phyloP scores from a whole-genome alignment of 768 basidiomycete species.

The Harrya chromipes region DNA sequence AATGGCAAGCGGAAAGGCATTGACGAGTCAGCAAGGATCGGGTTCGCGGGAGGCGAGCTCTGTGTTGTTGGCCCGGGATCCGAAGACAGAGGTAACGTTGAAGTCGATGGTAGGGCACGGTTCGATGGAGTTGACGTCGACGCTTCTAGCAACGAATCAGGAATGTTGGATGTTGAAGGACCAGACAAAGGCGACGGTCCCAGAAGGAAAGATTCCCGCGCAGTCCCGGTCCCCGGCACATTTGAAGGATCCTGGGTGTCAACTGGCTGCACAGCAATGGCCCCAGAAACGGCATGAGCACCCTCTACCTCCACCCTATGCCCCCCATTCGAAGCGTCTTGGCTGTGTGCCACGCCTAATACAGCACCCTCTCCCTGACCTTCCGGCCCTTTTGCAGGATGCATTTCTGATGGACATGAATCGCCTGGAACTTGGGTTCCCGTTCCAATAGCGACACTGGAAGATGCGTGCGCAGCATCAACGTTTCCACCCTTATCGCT shows the following conservation, averaged over 20 bases:
- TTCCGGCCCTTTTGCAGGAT: constrained; percentile 3
- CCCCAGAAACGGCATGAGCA: constrained; percentile 17
- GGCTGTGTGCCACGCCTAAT: constrained; percentile 22
- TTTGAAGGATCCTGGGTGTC: constrained; percentile 23
- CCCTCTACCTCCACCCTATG: constrained; percentile 21
- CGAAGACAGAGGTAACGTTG: constrained; percentile 1
- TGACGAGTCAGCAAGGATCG: constrained; percentile 15
- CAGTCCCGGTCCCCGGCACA: constrained; percentile 9
- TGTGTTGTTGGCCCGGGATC: neutral
- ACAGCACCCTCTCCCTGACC: constrained; percentile 10
- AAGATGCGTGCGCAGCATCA: neutral
- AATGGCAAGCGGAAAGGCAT: constrained; percentile 33
- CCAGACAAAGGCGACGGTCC: constrained; percentile 13
- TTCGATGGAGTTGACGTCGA: neutral
- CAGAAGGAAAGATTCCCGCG: constrained; percentile 9
- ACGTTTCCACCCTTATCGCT: constrained; percentile 1
- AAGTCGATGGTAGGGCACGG: constrained; percentile 3
- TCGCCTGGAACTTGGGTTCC: constrained; percentile 1
- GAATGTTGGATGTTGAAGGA: constrained; percentile 5
- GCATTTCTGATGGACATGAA: neutral
- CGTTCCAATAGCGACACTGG: constrained; percentile 1
- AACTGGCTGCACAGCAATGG: constrained; percentile 23
- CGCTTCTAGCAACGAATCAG: constrained; percentile 6
- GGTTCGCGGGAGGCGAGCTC: constrained; percentile 2
- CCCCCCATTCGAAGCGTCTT: constrained; percentile 11